Evolutionary conservation across 345 rosid species (phyloP).

Genomic region (Sonneratia alba): DNA sequence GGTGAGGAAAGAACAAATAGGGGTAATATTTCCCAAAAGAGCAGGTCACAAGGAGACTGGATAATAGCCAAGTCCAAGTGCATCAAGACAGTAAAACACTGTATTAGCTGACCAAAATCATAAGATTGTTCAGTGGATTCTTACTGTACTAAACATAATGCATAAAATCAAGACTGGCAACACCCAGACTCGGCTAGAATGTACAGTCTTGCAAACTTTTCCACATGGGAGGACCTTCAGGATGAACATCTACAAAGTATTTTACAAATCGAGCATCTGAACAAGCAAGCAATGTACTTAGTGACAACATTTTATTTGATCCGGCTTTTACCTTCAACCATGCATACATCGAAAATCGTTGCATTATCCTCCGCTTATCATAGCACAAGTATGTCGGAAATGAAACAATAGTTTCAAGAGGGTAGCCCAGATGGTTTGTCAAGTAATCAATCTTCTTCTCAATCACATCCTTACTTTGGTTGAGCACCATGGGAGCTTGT

Average conservation of each 20-base stretch:
- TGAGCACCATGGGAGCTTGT: slow-evolving; percentile 61
- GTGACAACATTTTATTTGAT: slow-evolving; percentile 40
- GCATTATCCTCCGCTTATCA: slow-evolving; percentile 23
- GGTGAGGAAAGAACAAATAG: too few species aligned
- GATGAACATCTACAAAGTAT: slow-evolving; percentile 62
- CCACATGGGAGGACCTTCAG: slow-evolving; percentile 74
- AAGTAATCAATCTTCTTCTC: slow-evolving; percentile 59
- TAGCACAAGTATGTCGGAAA: too few species aligned
- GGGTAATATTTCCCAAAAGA: too few species aligned
- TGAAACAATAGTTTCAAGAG: too few species aligned
- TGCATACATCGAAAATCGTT: slow-evolving; percentile 48
- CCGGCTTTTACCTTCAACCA: slow-evolving; percentile 47
- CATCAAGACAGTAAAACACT: too few species aligned
- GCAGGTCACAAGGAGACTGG: too few species aligned
- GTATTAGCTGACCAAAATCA: too few species aligned
- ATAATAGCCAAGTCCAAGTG: too few species aligned
- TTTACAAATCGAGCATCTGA: slow-evolving; percentile 60
- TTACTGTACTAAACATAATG: too few species aligned
- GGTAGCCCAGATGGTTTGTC: slow-evolving; percentile 9
- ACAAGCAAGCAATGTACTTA: slow-evolving; percentile 59
- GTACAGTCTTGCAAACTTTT: slow-evolving; percentile 22
- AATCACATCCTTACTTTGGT: slow-evolving; percentile 55
- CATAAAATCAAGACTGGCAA: too few species aligned
- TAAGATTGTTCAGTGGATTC: too few species aligned
- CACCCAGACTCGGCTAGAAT: too few species aligned